Conservation (phyloP, 148 eudicot genomes). For the Vaccinium vitisidaea region DNA sequence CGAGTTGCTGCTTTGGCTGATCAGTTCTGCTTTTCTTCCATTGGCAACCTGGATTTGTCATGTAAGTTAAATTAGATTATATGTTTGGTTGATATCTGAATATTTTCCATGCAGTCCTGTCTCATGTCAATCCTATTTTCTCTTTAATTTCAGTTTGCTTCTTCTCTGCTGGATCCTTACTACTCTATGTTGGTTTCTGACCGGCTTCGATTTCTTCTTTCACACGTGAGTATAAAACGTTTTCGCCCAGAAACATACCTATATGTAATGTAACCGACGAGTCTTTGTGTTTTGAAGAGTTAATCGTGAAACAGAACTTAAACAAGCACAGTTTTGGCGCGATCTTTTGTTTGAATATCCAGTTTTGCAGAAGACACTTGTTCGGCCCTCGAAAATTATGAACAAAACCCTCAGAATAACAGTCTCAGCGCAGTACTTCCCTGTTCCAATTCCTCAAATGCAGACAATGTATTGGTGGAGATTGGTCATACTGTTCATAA, state of each 20-base stretch:
- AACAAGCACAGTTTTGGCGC: neutral
- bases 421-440: constrained; percentile 50
- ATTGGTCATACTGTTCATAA: constrained; percentile 49
- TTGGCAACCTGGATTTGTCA: constrained; percentile 63
- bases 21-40: constrained; percentile 64
- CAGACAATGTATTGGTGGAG: constrained; percentile 36
- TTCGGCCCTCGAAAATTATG: constrained; percentile 51
- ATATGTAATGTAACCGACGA: neutral
- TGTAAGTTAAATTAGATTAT: constrained; percentile 38
- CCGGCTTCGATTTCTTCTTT: constrained; percentile 65
- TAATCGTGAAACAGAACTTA: neutral
- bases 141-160: constrained; percentile 37
- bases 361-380: constrained; percentile 80
- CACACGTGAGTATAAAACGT: constrained; percentile 42
- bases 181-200: constrained; percentile 55
- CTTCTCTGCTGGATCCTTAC: constrained; percentile 61
- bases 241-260: too few species aligned
- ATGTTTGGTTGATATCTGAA: neutral
- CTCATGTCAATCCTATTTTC: neutral
- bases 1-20: constrained; percentile 33
- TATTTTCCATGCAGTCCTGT: neutral
- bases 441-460: constrained; percentile 34
- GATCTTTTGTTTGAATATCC: constrained; percentile 36
- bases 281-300: too few species aligned
- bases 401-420: constrained; percentile 41